Evolutionary conservation across 768 basidiomycete genomes (phyloP).

Genomic region (Fistulinella prunicolor): DNA sequence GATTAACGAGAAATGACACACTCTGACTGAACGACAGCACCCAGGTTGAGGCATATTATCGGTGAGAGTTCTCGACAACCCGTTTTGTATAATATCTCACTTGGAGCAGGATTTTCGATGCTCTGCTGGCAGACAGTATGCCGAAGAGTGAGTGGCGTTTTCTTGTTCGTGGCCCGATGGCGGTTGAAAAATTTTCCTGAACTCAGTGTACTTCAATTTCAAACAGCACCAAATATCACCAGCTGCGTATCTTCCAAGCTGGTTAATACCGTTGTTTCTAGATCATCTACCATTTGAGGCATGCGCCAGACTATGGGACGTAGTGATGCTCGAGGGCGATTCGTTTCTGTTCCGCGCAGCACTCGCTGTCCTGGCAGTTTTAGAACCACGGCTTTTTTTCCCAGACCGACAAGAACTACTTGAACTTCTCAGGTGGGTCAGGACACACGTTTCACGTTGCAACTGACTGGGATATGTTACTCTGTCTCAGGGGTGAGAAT

Average conservation of each 20-base stretch:
- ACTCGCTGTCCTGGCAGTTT: slow-evolving; percentile 75
- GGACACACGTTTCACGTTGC: neutral
- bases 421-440: slow-evolving; percentile 65
- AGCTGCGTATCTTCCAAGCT: slow-evolving; percentile 75
- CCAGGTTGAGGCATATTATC: slow-evolving; percentile 88
- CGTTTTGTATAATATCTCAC: slow-evolving; percentile 12
- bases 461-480: slow-evolving; percentile 11
- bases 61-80: slow-evolving; percentile 41
- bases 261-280: slow-evolving; percentile 79
- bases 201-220: slow-evolving; percentile 87
- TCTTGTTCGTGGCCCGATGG: neutral
- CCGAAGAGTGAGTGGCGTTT: slow-evolving; percentile 66
- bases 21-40: slow-evolving; percentile 26
- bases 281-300: slow-evolving; percentile 90
- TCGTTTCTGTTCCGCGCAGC: slow-evolving; percentile 84
- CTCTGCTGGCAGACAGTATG: slow-evolving; percentile 88
- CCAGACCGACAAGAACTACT: slow-evolving; percentile 78
- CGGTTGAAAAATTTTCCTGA: neutral
- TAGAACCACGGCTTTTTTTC: slow-evolving; percentile 86
- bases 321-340: slow-evolving; percentile 84
- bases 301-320: slow-evolving; percentile 87
- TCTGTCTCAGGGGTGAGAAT: slow-evolving; percentile 75
- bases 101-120: slow-evolving; percentile 77
- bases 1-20: slow-evolving; percentile 12
- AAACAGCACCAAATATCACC: slow-evolving; percentile 92